phyloP scores from a whole-genome alignment of 768 basidiomycete genomes.

The Pulveroboletus sp. region DNA sequence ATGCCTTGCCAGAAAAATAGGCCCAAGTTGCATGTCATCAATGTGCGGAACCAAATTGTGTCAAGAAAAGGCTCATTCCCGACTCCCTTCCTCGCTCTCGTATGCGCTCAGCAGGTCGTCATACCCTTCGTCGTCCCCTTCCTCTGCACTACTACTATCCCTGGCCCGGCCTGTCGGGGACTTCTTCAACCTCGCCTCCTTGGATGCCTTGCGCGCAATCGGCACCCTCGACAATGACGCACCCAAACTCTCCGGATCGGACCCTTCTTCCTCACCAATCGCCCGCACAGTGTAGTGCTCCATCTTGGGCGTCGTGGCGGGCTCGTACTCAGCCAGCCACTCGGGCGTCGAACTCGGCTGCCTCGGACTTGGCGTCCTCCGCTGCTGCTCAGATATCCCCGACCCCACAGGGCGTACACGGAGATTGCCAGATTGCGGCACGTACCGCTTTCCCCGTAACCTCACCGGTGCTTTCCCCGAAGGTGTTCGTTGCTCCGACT shows the following conservation, averaged over 20 bases:
- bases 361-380: conserved; percentile 41
- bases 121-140: conserved; percentile 75
- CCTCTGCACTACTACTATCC: conserved; percentile 67
- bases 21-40: not conserved
- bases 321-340: conserved; percentile 52
- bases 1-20: conserved; percentile 2
- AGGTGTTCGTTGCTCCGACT: conserved; percentile 31
- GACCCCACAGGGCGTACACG: conserved; percentile 35
- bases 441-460: conserved; percentile 52
- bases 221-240: conserved; percentile 26
- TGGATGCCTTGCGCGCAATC: conserved; percentile 28
- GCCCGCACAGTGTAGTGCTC: conserved; percentile 40
- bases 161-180: conserved; percentile 43
- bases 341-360: conserved; percentile 50
- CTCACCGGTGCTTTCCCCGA: conserved; percentile 38
- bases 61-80: conserved; percentile 16
- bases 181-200: conserved; percentile 42
- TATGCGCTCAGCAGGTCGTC: conserved; percentile 79
- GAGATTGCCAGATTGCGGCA: conserved; percentile 45
- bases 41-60: not conserved
- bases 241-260: not conserved
- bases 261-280: not conserved
- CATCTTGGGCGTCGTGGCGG: conserved; percentile 55
- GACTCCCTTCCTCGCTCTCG: conserved; percentile 65
- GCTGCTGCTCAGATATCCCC: conserved; percentile 31